These are phyloP conservation scores for Phalaenopsis aphrodite DNA, from an alignment of 106 monocot genomes.

Conservation along the genomic window DNA sequence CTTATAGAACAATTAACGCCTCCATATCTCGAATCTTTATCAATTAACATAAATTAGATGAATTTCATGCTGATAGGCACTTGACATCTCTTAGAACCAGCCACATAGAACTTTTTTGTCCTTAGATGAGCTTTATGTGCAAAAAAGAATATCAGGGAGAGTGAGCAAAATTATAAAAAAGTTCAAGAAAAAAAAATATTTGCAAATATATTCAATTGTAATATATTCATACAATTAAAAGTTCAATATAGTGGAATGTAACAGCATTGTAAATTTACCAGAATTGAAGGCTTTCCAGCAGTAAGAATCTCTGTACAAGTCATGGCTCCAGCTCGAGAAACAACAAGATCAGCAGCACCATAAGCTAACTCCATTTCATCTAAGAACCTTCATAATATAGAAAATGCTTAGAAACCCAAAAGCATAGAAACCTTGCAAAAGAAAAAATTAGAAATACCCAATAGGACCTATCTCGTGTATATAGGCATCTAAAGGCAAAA, in stretches of 20 bases:
- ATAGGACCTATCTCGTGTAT: neutral
- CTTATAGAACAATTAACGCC: too few species aligned
- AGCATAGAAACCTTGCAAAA: neutral
- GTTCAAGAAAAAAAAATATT: neutral
- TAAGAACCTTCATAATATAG: slow-evolving; percentile 22
- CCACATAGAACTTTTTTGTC: too few species aligned
- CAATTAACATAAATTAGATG: too few species aligned
- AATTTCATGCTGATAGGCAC: too few species aligned
- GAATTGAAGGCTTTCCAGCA: slow-evolving; percentile 34
- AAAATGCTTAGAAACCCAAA: neutral
- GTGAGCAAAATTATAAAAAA: neutral
- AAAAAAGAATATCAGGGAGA: neutral
- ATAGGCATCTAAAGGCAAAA: neutral
- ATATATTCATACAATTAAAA: neutral
- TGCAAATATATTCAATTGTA: neutral
- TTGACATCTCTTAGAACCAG: too few species aligned
- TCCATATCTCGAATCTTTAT: too few species aligned
- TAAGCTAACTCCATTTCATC: slow-evolving; percentile 36
- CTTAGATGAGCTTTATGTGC: neutral
- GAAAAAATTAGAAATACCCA: neutral
- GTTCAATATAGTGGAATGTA: neutral
- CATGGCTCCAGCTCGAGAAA: slow-evolving; percentile 38
- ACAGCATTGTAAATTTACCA: slow-evolving; percentile 18
- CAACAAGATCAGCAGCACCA: slow-evolving; percentile 39
- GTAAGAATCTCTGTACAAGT: slow-evolving; percentile 36